These are phyloP conservation scores for Ampelocalamus luodianensis DNA, from an alignment of 176 grass and related monocot genomes.

Conservation along the genomic window DNA sequence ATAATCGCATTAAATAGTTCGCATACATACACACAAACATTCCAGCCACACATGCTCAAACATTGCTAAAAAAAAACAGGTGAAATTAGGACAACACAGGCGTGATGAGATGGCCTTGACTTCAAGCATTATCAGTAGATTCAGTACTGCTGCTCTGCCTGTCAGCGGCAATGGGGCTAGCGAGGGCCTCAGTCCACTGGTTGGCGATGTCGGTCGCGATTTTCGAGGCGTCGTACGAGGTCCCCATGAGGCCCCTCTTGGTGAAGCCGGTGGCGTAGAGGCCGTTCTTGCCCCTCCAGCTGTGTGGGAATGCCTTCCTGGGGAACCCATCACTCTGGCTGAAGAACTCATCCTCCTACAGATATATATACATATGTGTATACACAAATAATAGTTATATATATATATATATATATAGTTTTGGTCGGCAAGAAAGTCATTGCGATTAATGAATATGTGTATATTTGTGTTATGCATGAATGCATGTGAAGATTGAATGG, in stretches of 20 bases:
- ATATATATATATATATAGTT: no score
- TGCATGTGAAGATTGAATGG: background rate
- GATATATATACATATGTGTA: no score
- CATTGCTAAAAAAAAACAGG: background rate
- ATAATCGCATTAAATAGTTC: background rate
- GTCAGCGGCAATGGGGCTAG: constrained; percentile 2
- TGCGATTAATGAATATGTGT: background rate
- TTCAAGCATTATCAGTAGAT: background rate
- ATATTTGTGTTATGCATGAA: background rate
- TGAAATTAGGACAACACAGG: background rate
- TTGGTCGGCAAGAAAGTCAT: background rate
- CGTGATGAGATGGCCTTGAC: background rate
- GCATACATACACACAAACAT: background rate
- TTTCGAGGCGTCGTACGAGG: constrained; percentile 64
- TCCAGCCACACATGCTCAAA: background rate
- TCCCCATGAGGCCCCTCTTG: constrained; percentile 66
- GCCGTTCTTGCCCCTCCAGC: constrained; percentile 76
- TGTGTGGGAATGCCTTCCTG: constrained; percentile 62
- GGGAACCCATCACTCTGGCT: constrained; percentile 66
- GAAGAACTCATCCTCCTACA: constrained; percentile 73
- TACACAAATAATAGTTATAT: background rate
- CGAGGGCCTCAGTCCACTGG: constrained; percentile 53
- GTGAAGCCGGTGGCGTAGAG: constrained; percentile 79
- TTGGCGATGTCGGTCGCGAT: constrained; percentile 69
- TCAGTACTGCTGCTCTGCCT: background rate